Evolutionary conservation across 169 alveolate species (phyloP), one percentile per base, ranked within the genome.

Genomic region (Eimeria acervulina): DNA sequence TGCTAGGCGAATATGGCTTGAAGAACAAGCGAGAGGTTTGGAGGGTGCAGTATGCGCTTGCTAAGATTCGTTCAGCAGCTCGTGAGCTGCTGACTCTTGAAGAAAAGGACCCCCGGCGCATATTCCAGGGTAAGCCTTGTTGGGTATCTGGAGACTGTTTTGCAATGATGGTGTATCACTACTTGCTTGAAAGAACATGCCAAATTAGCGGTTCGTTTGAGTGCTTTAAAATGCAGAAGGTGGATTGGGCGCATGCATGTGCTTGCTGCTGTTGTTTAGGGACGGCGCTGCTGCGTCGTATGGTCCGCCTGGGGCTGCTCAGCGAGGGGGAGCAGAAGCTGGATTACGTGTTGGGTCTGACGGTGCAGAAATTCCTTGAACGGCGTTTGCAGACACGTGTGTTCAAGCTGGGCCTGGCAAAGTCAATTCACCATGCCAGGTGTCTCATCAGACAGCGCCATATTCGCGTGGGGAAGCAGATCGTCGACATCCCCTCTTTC

Each of bases 1-100:
- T 99, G 97, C 98, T 99, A 97, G 99, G 99, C 70, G 99, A 99
- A 96, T 99, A 99, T 97, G 99, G 99, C 83, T 97, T 99, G 88
- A 99, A 99, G 98, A 99, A 99, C 98, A 99, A 99, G 99, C 99
- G 99, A 95, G 99, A 99, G 97, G 99, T 99, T 93, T 99, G 99
- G 99, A 97, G 98, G 96, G 99, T 99, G 84, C 99, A 99, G 97
- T 99, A 98, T 94, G 98, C 99, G 66, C 98, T 99, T 89, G 99
- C 99, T 72, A 99, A 99, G 98, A 99, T 99, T 96, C 99, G 99
- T 96, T 98, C 99, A 52, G 99, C 99, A 52, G 99, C 99, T 47
- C 99, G 99, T 97, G 99, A 99, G 96, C 98, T 99, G 95, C 98
- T 99, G 96, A 99, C 99, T 95, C 98, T 99, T 84, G 99, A 99